A percentile compares a stretch with the other conserved stretches of the same genome.
phyloP scores from a whole-genome alignment of 75 land plant species.

The Pinus taeda region DNA sequence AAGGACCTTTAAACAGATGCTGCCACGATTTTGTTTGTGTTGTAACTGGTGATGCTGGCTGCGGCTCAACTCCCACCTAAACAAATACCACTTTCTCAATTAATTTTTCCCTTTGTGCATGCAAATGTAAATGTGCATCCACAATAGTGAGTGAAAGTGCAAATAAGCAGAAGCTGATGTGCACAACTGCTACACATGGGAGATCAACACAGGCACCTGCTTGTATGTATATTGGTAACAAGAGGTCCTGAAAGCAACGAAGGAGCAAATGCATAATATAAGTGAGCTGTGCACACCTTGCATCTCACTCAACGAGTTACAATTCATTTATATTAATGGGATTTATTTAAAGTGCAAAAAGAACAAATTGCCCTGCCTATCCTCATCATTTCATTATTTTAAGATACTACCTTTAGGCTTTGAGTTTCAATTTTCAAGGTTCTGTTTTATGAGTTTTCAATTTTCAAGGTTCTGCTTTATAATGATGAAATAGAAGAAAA shows the following conservation, averaged over 20 bases:
- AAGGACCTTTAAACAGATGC: slow-evolving; percentile 41
- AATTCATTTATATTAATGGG: background rate
- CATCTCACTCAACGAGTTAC: slow-evolving; percentile 7
- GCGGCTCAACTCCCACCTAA: slow-evolving; percentile 36
- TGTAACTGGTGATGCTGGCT: slow-evolving; percentile 19
- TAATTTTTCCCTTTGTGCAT: slow-evolving; percentile 7
- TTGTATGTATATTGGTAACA: slow-evolving; percentile 6
- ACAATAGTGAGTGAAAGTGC: slow-evolving; percentile 9
- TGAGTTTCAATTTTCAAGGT: too few species aligned
- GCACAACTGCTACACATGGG: slow-evolving; percentile 10
- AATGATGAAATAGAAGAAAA: background rate
- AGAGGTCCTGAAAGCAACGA: slow-evolving; percentile 8
- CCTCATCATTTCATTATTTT: background rate
- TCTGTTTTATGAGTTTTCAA: background rate
- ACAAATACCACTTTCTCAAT: slow-evolving; percentile 11
- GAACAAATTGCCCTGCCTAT: background rate
- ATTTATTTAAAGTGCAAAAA: background rate
- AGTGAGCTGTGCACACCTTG: slow-evolving; percentile 6
- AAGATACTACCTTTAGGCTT: slow-evolving; percentile 1
- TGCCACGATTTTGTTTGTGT: slow-evolving; percentile 60
- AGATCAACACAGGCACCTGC: slow-evolving; percentile 3
- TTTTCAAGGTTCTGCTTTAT: background rate
- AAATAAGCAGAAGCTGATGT: slow-evolving; percentile 8
- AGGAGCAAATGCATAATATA: slow-evolving; percentile 9
- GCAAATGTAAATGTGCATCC: slow-evolving; percentile 13